Base-by-base conservation (phyloP, 345 rosid genomes). In the Luvunga scandens region DNA sequence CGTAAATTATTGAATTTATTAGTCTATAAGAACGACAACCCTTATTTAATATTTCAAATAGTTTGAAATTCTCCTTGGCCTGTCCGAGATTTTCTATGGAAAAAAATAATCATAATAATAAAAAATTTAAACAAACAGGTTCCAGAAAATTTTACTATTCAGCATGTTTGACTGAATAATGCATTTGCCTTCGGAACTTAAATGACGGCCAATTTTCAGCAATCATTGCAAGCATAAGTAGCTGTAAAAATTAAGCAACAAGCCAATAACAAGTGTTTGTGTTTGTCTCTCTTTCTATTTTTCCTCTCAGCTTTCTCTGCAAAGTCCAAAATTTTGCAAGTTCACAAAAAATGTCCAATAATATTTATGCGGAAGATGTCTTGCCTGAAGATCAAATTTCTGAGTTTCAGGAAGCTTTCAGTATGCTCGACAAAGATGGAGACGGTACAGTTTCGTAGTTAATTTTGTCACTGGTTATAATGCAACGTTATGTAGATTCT, bases 361-460 rank as follows among this genome's bases (percentile, higher is more conserved):
- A 7, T 13, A 77, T 78, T 53, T 4, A 18, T 53, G 3, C 2
- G 81, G 79, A 69, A 75, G 89, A 83, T 69, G 81, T 85, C 8
- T 71, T 91, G 69, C 82, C 89, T 66, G 88, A 86, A 5, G 60
- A 70, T 25, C 73, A 70, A n/a, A 70, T 70, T 48, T 1, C 21
- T 28, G 73, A 70, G 84, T 91, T 94, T 76, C 85, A 85, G 60
- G 90, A 92, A 76, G 95, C 88, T 4, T 90, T 94, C 79, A 86
- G 90, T 76, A 84, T 92, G 27, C 82, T 92, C 9, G 98, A 91
- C 86, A 90, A 71, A 80, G 94, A 94, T 84, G 94, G 98, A 65
- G 95, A 94, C 77, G 98, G 98, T 94, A 81, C 18, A 5, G 4
- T 73, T 67, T 56, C 60, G 71, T 69, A 2, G 18, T 1, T 42